Base-by-base conservation (phyloP, 306 rosid genomes). In the Sophora flavescens region DNA sequence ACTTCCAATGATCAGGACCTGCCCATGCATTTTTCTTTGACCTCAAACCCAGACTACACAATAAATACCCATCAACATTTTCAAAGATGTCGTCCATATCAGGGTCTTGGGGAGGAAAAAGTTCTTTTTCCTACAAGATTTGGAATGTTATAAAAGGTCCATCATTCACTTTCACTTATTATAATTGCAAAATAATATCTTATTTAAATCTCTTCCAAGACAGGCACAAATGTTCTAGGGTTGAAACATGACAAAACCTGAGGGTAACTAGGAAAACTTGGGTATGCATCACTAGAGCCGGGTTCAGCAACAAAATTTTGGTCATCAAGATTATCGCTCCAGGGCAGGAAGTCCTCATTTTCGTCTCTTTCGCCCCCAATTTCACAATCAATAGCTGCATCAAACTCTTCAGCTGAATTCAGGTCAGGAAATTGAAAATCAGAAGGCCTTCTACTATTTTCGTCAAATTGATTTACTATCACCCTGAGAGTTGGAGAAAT, bases 1-100 rank as follows among this genome's bases (percentile, higher is more conserved):
- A 89, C 90, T 95, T 92, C 99, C 97, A 95, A 75, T 92, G 98
- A 56, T 95, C 98, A 61, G 93, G 98, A 47, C 98, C 98, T 68
- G 96, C 98, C 98, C 98, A 95, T 77, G 96, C 91, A 82, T 95
- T 92, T 68, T 81, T 88, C 74, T 89, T 95, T 67, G 88, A 86
- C 70, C 83, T 79, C 63, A 95, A 80, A 68, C 97, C 98, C 63
- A 92, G 89, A 86, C 86, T 90, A 68, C 85, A 83, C 79, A 92
- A 81, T 86, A 95, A 80, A 81, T 78, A 90, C 14, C 54, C 97
- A 64, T 90, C 93, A 72, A 95, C 87, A 51, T 86, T 86, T 72
- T 85, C 96, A 73, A 85, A 84, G 69, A 84, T 87, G 67, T 90
- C 89, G 12, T 85, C 97, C 47, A 11, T 51, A 69, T 74, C 91